Evolutionary conservation across 2,329 filamentous ascomycete species (phyloP), one percentile per base, ranked within the genome.

Genomic region (Camptophora hylomeconis): DNA sequence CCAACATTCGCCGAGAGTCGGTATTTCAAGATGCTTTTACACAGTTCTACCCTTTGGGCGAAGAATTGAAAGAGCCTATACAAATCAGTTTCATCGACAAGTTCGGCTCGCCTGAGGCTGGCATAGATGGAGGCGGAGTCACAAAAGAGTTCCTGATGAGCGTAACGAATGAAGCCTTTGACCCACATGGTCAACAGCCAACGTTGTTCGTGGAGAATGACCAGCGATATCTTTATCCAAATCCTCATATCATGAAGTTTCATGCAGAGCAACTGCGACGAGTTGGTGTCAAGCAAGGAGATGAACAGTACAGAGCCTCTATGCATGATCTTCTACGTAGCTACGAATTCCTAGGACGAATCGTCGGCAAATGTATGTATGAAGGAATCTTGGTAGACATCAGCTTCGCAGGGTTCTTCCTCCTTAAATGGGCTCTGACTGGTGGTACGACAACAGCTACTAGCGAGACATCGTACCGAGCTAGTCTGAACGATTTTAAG

Each of bases 121-220:
- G 89, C 7, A 95, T 98, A 31, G 89, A 98, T 48, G 89, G 89
- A 1, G 89, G 89, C 6, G 89, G 89, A 38, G 89, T 98, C 6
- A 94, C 87, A 2, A 98, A 98, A 45, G 89, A 98, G 47, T 98
- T 98, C 38, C 63, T 98, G 8, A 93, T 77, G 1, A 89, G 80
- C 37, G 72, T 93, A 26, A 92, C 83, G 1, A 75, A 69, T 12
- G 80, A 94, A 51, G 84, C 84, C 0, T 92, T 95, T 48, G 69
- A 66, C 39, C 63, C 69, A 1, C 57, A 67, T 3, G 14, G 31
- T 15, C 58, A 61, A 12, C 58, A 61, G 2, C 58, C 69, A 10
- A 63, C 67, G 22, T 68, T 92, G 38, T 98, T 98, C 47, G 61
- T 75, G 4, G 75, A 83, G 29, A 98, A 92, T 48, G 76, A 80